These are phyloP conservation scores for Botryotinia convoluta DNA, from an alignment of 2,329 filamentous ascomycete genomes.

Conservation along the genomic window DNA sequence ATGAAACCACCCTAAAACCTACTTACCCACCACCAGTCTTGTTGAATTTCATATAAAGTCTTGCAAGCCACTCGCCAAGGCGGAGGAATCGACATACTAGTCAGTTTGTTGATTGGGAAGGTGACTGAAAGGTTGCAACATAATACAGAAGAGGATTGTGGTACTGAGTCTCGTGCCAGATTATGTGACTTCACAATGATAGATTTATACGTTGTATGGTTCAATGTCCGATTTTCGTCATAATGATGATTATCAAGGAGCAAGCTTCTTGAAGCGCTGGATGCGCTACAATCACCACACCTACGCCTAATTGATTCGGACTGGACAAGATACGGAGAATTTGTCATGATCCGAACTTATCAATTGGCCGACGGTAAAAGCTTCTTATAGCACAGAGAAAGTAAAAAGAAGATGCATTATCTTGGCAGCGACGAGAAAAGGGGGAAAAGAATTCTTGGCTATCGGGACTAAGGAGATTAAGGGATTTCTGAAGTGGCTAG, in stretches of 20 bases:
- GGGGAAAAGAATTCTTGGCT: not conserved
- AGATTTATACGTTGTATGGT: not conserved
- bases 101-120: not conserved
- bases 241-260: not conserved
- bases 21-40: not conserved
- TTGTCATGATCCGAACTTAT: not conserved
- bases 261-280: not conserved
- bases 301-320: not conserved
- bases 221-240: not conserved
- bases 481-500: not conserved
- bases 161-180: not conserved
- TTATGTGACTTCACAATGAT: not conserved
- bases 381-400: not conserved
- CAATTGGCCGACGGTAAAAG: too few relatives aligned
- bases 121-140: not conserved
- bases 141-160: not conserved
- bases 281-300: not conserved
- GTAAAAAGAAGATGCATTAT: not conserved
- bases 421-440: not conserved
- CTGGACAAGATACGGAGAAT: not conserved
- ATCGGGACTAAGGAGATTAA: not conserved
- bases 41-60: not conserved
- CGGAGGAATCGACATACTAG: not conserved
- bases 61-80: not conserved
- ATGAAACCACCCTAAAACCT: not conserved